Conservation (phyloP, 768 basidiomycete genomes). For the Boletus edulis region DNA sequence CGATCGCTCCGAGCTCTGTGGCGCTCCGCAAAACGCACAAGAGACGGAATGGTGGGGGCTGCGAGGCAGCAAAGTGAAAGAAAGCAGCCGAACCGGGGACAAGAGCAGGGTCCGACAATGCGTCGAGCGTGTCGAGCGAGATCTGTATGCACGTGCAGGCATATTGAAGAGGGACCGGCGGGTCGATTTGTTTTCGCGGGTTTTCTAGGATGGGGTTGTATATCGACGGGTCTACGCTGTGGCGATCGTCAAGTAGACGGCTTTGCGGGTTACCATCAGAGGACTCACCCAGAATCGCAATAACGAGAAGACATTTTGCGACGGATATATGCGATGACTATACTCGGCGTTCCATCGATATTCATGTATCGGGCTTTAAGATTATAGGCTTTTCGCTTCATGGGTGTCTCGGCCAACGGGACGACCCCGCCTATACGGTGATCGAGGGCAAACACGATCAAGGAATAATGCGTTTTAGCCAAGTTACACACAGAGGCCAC, state of each 20-base stretch:
- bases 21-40: slow-evolving; percentile 38
- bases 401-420: slow-evolving; percentile 49
- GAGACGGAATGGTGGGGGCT: slow-evolving; percentile 41
- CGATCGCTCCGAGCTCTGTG: slow-evolving; percentile 36
- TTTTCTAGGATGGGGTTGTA: slow-evolving; percentile 33
- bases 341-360: slow-evolving; percentile 41
- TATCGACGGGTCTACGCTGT: slow-evolving; percentile 30
- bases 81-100: slow-evolving; percentile 38
- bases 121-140: slow-evolving; percentile 43
- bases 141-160: slow-evolving; percentile 43
- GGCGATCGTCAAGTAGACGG: slow-evolving; percentile 1
- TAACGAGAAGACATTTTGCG: slow-evolving; percentile 30
- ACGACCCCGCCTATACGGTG: slow-evolving; percentile 41
- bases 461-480: slow-evolving; percentile 42
- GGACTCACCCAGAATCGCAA: slow-evolving; percentile 15
- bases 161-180: slow-evolving; percentile 42
- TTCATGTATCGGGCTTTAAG: slow-evolving; percentile 62
- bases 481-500: slow-evolving; percentile 55
- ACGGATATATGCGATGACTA: slow-evolving; percentile 54
- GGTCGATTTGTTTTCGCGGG: slow-evolving; percentile 39
- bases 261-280: neutral
- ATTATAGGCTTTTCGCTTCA: slow-evolving; percentile 50
- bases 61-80: slow-evolving; percentile 32
- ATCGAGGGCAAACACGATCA: slow-evolving; percentile 57
- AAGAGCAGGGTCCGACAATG: slow-evolving; percentile 41